Evolutionary conservation across 106 monocot genomes (phyloP), one percentile per base, ranked within the genome.

Genomic region (Acorus gramineus): DNA sequence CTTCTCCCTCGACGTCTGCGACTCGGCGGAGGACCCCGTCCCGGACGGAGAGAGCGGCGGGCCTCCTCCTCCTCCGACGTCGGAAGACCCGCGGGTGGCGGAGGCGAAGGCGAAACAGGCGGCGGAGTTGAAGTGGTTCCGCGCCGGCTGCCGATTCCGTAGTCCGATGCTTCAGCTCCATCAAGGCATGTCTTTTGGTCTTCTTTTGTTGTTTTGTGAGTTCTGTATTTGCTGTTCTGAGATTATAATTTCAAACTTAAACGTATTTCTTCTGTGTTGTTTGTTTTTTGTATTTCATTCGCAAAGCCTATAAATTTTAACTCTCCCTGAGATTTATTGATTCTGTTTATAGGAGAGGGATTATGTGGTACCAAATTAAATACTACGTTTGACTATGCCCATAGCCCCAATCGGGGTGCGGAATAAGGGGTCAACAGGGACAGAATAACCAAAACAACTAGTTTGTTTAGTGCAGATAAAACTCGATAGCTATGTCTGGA

Each of bases 101-200:
- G 69, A 53, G 43, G 8, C 8, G 7, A 13, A 14, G 9, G 61
- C 28, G 28, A 28, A 28, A 28, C 28, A 14, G 12, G 71, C 68
- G 14, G 66, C 78, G n/a, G 80, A 78, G 69, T 45, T 62, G 13
- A 57, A 80, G 5, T 87, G 87, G 87, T 83, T 87, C 53, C 79
- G 74, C 8, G 57, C 66, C 8, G 80, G 83, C 44, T 47, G 87
- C 57, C 66, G 75, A 42, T 84, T 87, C 60, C 74, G 52, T 72
- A 87, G 87, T 70, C 87, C 87, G 63, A 84, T 87, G 87, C 77
- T 84, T 44, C 87, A 87, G 75, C 87, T 87, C 7, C 87, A 87
- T 53, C 77, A 87, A 69, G 87, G 87, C 78, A 28, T 59, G 46
- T 7, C 3, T 43, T 42, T 9, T 5, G 14, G 2, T 28, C 8